Evolutionary conservation across 108 stramenopile species (phyloP), one percentile per base, ranked within the genome.

Genomic region (Conticribra guillardii): DNA sequence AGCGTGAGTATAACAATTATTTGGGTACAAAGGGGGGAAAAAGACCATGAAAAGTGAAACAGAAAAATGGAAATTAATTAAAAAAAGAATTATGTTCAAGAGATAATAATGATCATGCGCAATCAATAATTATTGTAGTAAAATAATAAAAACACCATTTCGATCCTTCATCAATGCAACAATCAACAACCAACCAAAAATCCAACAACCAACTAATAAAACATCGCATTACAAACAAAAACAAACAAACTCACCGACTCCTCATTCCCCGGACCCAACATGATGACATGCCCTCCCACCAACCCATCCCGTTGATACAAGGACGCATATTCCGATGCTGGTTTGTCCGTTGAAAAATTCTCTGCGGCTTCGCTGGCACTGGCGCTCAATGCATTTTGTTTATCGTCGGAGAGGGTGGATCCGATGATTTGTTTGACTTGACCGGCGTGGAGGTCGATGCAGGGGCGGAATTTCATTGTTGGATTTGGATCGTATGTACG

Each of bases 391-490:
- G 57, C 56, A 17, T 67, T 64, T 48, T 73, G 50, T 74, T 75
- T 58, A 51, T 69, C 69, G 61, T 86, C 86, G 18, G 45, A 74
- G 50, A 99, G 75, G 16, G 98, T 97, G 16, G 89, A 89, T 0
- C 99, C 99, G 27, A 99, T 97, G 58, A 99, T 99, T 70, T 99
- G 99, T 84, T 99, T 99, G 47, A 99, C 99, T 72, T 89, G 82
- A 18, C 99, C 99, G 33, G 79, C 74, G 83, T 99, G 99, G 27
- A 99, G 79, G 71, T 99, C 99, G 59, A 99, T 99, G 73, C 99
- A 99, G 3, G 99, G 99, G 15, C 97, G 91, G 64, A 99, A 98
- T 74, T 94, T 93, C 96, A 97, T 98, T 56, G 53, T 82, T 19
- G 29, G n/a, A n/a, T n/a, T n/a, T n/a, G n/a, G n/a, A n/a, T n/a